A percentile compares a stretch with the other conserved stretches of the same genome.
Evolutionary conservation across 352 stramenopile species (phyloP).

Genomic region (Thraustochytrium sp.): DNA sequence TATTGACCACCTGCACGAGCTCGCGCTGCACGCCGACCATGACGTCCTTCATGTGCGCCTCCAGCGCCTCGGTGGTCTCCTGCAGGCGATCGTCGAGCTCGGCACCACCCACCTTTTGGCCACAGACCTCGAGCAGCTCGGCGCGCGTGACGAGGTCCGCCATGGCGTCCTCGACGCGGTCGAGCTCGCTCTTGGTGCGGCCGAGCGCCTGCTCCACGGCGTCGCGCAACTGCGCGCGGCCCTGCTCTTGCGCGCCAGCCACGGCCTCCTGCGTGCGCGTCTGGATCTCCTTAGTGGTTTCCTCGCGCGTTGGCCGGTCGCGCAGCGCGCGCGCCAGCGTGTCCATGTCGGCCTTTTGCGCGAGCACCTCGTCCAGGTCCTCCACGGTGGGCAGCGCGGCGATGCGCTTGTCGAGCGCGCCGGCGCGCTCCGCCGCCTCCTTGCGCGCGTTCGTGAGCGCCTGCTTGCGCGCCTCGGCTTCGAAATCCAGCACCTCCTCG

Average conservation of each 20-base stretch:
- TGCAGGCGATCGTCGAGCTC: slow-evolving; percentile 26
- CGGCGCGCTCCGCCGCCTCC: not conserved
- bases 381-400: not conserved
- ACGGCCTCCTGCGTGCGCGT: not conserved
- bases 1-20: slow-evolving; percentile 29
- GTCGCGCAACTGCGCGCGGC: not conserved
- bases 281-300: slow-evolving; percentile 1
- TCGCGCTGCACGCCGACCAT: slow-evolving; percentile 17
- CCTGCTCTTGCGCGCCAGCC: not conserved
- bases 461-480: slow-evolving; percentile 28
- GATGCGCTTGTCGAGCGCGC: not conserved
- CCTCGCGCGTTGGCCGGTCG: not conserved
- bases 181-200: not conserved
- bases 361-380: slow-evolving; percentile 16
- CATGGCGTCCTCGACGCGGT: slow-evolving; percentile 9
- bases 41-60: not conserved
- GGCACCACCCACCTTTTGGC: not conserved
- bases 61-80: not conserved
- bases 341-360: slow-evolving; percentile 34
- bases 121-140: slow-evolving; percentile 21
- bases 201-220: not conserved
- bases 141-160: not conserved
- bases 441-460: not conserved
- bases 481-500: not conserved
- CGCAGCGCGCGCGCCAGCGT: not conserved